Conservation (phyloP, 169 alveolate genomes). For the Neospora caninum region DNA sequence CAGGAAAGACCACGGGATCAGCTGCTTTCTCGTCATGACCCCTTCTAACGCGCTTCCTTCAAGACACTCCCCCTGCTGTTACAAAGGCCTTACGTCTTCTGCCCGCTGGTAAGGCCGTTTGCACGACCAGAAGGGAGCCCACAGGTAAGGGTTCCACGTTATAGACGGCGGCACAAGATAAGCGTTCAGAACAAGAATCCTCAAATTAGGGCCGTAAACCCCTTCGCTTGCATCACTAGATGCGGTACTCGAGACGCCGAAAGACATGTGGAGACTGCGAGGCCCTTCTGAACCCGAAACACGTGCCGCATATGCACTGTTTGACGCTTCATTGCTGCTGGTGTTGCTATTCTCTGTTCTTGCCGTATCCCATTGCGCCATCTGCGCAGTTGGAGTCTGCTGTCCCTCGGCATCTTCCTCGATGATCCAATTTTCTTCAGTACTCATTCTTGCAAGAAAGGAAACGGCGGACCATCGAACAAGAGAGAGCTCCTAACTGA, state of each 20-base stretch:
- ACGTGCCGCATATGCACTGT: neutral
- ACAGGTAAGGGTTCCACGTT: conserved; percentile 67
- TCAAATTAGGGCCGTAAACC: conserved; percentile 23
- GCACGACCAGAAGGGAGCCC: conserved; percentile 72
- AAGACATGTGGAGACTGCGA: neutral
- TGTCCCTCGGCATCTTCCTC: too few relatives aligned
- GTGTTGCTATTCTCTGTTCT: neutral
- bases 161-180: conserved; percentile 63
- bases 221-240: neutral
- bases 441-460: too few relatives aligned
- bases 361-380: too few relatives aligned
- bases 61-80: too few relatives aligned
- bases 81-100: conserved; percentile 40
- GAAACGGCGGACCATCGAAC: too few relatives aligned
- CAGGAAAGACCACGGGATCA: too few relatives aligned
- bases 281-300: neutral
- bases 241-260: neutral
- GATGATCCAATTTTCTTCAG: too few relatives aligned
- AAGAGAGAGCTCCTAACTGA: too few relatives aligned
- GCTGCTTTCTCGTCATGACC: too few relatives aligned
- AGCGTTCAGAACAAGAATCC: conserved; percentile 49
- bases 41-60: too few relatives aligned
- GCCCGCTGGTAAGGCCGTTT: conserved; percentile 61
- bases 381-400: too few relatives aligned
- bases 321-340: neutral